Base-by-base conservation (phyloP, 805 yeast genomes). In the Metschnikowia picachoensis region DNA sequence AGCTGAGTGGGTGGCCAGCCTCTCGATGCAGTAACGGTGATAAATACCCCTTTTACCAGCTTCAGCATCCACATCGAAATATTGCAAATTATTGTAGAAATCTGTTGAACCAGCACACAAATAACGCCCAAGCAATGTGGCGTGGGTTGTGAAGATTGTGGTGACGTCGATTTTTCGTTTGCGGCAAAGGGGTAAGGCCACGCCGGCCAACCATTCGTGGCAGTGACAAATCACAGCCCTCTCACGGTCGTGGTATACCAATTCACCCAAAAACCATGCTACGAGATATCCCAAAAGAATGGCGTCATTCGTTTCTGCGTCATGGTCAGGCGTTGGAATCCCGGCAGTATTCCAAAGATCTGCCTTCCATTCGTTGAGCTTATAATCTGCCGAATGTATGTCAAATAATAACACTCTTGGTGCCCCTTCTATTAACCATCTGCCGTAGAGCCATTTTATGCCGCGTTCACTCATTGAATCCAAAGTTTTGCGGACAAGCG, bases 201-300 rank as follows among this genome's bases (percentile, higher is more conserved):
- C 90, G 57, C 98, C 97, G 1, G 99, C 97, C 48, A 92, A 77
- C 99, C 99, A 92, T 71, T 92, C 99, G 71, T 92, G 99, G 65
- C 87, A 91, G 63, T 92, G 99, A 46, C 94, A 83, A 50, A 92
- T 83, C 42, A 94, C 90, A 0, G 98, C 97, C 57, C 92, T 82
- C 43, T 85, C 85, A 20, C 82, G 78, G 65, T 94, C 96, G 59
- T 83, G 81, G 61, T 75, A 81, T n/a, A 87, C 88, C 62, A 88
- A 77, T 66, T 94, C 98, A 14, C 99, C 99, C 46, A 94, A 72
- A 64, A 92, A 91, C 99, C 99, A 92, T 3, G 98, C 96, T 25
- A 90, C 95, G 41, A 89, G 70, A 68, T 92, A 92, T 29, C 99
- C 99, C 55, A 92, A 73, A 51, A 92, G 73, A 53, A 94, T 87